A percentile compares a stretch with the other conserved stretches of the same genome.
Evolutionary conservation across 1,284 basidiomycete genomes (phyloP).

Genomic region (Cutaneotrichosporon sp.): DNA sequence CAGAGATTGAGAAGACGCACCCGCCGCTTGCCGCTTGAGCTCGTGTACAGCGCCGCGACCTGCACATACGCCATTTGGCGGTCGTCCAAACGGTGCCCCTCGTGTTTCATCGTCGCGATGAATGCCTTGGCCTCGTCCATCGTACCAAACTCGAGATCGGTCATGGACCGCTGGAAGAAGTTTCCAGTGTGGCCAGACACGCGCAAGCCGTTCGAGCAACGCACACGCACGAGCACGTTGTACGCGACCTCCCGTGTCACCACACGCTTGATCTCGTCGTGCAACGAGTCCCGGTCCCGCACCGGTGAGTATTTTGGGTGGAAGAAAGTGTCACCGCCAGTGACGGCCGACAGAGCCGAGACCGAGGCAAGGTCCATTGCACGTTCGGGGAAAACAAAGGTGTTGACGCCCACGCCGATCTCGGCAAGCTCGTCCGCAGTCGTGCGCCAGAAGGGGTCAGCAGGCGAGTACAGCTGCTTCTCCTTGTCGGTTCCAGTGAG

Average conservation of each 20-base stretch:
- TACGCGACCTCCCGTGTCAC: conserved; percentile 71
- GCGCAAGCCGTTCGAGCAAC: conserved; percentile 79
- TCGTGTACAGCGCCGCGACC: conserved; percentile 87
- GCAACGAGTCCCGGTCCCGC: conserved; percentile 64
- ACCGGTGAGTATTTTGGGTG: conserved; percentile 79
- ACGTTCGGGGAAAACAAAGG: conserved; percentile 78
- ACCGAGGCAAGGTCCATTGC: conserved; percentile 86
- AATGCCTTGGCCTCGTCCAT: conserved; percentile 79
- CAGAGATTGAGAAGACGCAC: conserved; percentile 84
- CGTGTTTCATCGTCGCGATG: conserved; percentile 62
- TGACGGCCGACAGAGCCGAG: conserved; percentile 65
- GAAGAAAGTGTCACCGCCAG: conserved; percentile 91
- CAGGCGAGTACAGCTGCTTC: conserved; percentile 68
- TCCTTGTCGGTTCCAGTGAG: conserved; percentile 90
- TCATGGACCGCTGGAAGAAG: conserved; percentile 69
- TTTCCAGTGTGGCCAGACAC: conserved; percentile 71
- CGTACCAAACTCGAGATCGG: conserved; percentile 74
- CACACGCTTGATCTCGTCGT: conserved; percentile 68
- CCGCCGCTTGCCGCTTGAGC: conserved; percentile 68
- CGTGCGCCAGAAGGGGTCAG: conserved; percentile 70
- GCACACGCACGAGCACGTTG: conserved; percentile 74
- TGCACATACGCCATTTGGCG: conserved; percentile 78
- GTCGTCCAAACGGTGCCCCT: conserved; percentile 59
- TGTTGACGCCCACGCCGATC: conserved; percentile 82
- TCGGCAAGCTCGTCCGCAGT: conserved; percentile 84